A percentile compares a stretch with the other conserved stretches of the same genome.
phyloP scores from a whole-genome alignment of 345 rosid genomes.

The Anacardium occidentale region DNA sequence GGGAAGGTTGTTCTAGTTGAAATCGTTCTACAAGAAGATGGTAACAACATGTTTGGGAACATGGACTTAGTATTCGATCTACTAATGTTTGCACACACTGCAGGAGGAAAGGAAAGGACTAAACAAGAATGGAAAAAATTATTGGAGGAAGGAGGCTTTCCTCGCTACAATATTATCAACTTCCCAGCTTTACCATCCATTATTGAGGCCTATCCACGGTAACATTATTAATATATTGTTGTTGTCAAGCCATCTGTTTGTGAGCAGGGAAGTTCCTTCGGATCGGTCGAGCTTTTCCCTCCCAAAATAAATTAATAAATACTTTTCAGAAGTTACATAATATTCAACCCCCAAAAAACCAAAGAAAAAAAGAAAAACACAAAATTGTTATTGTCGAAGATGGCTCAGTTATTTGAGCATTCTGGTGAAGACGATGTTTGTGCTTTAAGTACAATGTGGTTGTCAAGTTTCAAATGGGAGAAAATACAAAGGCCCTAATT shows the following conservation, averaged over 20 bases:
- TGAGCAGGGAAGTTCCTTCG: background rate
- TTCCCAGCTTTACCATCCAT: conserved; percentile 25
- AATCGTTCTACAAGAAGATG: conserved; percentile 13
- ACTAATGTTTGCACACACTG: conserved; percentile 28
- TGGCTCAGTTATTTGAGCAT: no score
- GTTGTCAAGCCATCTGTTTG: background rate
- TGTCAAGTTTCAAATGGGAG: no score
- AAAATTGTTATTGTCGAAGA: no score
- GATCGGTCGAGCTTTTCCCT: no score
- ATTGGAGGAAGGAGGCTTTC: conserved; percentile 36
- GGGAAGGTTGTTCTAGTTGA: conserved; percentile 32
- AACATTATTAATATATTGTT: background rate
- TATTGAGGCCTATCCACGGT: conserved; percentile 30
- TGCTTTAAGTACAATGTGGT: no score
- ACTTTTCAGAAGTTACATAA: no score
- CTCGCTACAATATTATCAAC: conserved; percentile 28
- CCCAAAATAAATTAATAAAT: no score
- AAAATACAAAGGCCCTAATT: no score
- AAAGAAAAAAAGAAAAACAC: no score
- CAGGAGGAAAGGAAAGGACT: conserved; percentile 30
- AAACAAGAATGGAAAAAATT: conserved; percentile 35
- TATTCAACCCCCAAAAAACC: no score
- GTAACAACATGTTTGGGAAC: conserved; percentile 5
- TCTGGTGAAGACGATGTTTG: no score
- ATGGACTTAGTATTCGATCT: conserved; percentile 20